Percentiles rank a stretch among this genome's conserved stretches.
phyloP scores from a whole-genome alignment of 1,284 basidiomycete genomes.

The Anthracocystis walkeri region DNA sequence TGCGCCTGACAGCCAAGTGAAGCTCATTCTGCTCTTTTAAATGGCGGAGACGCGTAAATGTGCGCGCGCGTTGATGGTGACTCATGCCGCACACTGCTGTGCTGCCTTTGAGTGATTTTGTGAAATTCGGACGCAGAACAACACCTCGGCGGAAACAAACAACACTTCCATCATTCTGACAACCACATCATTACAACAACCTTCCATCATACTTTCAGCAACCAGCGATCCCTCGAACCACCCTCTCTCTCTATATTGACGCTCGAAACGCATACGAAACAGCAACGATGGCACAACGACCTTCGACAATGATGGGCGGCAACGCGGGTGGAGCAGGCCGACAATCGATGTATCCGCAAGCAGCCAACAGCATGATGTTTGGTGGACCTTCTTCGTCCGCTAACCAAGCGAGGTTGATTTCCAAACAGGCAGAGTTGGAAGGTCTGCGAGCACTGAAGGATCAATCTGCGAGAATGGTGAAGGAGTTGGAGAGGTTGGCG shows the following conservation, averaged over 20 bases:
- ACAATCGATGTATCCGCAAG: slow-evolving; percentile 44
- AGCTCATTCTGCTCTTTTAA: not conserved
- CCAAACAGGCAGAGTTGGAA: slow-evolving; percentile 65
- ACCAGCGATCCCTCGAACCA: slow-evolving; percentile 1
- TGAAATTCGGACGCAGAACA: slow-evolving; percentile 14
- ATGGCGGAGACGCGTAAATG: slow-evolving; percentile 34
- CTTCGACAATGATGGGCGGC: slow-evolving; percentile 26
- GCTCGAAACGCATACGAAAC: not conserved
- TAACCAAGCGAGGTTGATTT: slow-evolving; percentile 50
- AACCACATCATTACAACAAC: not conserved
- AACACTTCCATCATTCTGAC: slow-evolving; percentile 11
- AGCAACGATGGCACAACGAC: slow-evolving; percentile 33
- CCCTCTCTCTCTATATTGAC: not conserved
- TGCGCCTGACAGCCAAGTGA: not conserved
- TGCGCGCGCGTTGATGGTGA: slow-evolving; percentile 21
- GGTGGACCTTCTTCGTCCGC: slow-evolving; percentile 48
- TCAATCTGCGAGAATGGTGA: slow-evolving; percentile 61
- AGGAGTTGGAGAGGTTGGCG: slow-evolving; percentile 58
- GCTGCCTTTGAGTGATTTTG: slow-evolving; percentile 2
- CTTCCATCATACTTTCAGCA: not conserved
- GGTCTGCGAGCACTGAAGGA: slow-evolving; percentile 60
- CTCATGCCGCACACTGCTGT: slow-evolving; percentile 13
- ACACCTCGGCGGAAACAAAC: slow-evolving; percentile 12
- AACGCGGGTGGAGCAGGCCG: slow-evolving; percentile 23
- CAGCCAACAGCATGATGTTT: slow-evolving; percentile 40